Conservation (phyloP, 176 grass and related monocot species). For the Avena insularis region DNA sequence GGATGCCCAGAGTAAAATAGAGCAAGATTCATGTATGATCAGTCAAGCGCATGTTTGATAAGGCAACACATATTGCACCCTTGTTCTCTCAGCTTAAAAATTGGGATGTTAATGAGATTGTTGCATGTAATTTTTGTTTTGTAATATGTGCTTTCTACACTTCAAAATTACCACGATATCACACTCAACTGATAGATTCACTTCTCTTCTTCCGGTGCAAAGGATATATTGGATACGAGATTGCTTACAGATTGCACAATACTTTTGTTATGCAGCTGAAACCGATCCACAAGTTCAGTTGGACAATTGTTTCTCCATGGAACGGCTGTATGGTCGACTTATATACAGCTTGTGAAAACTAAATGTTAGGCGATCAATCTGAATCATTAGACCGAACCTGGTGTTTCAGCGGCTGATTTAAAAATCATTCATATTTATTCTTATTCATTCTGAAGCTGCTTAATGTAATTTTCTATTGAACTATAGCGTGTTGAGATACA, state of each 20-base stretch:
- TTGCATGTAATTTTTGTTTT: neutral
- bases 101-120: neutral
- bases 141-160: neutral
- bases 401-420: neutral
- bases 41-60: constrained; percentile 36
- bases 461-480: neutral
- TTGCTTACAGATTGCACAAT: constrained; percentile 27
- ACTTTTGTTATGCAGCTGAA: constrained; percentile 12
- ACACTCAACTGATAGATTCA: constrained; percentile 1
- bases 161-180: neutral
- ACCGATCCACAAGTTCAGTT: neutral
- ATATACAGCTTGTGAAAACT: neutral
- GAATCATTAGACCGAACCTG: neutral
- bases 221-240: neutral
- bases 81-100: neutral
- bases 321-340: neutral
- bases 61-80: neutral
- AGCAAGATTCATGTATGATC: constrained; percentile 25
- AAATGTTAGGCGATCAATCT: neutral
- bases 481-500: neutral
- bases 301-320: constrained; percentile 13
- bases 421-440: neutral
- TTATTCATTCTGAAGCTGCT: neutral
- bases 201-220: neutral
- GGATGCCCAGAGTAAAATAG: constrained; percentile 33